phyloP scores from a whole-genome alignment of 2,329 filamentous ascomycete species.

The Blastomyces silverae region DNA sequence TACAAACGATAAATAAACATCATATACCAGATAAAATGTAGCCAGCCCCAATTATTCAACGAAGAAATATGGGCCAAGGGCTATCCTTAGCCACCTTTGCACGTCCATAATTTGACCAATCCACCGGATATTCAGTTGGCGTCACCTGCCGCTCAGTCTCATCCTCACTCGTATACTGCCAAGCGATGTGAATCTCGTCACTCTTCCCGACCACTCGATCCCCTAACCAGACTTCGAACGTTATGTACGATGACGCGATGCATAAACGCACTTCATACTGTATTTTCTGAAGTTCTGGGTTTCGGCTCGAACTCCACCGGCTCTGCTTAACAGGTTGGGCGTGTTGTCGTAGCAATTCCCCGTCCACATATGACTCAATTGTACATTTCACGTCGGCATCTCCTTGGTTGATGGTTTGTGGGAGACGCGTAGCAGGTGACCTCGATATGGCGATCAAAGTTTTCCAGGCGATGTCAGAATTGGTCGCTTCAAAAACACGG shows the following conservation, averaged over 20 bases:
- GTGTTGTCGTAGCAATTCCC: not conserved
- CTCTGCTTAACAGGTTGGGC: conserved; percentile 6
- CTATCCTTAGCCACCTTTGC: not conserved
- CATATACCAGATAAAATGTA: not conserved
- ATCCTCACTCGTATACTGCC: conserved; percentile 7
- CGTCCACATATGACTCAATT: not conserved
- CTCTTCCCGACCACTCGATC: conserved; percentile 5
- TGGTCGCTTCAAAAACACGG: not conserved
- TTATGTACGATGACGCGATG: not conserved
- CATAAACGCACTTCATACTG: conserved; percentile 12
- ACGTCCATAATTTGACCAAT: not conserved
- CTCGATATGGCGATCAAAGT: conserved; percentile 8
- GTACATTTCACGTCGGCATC: not conserved
- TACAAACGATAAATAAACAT: too few relatives aligned
- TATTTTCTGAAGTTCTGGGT: not conserved
- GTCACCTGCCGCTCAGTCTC: not conserved
- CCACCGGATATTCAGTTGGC: not conserved
- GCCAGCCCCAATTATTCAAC: not conserved
- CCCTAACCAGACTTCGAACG: conserved; percentile 10
- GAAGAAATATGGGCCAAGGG: not conserved
- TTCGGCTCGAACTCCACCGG: not conserved
- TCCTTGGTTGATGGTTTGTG: not conserved
- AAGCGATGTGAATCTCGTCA: not conserved
- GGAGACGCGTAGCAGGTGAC: conserved; percentile 4
- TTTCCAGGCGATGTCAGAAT: conserved; percentile 1